Conservation (phyloP, 2,329 filamentous ascomycete genomes). For the Elsinoe australis region DNA sequence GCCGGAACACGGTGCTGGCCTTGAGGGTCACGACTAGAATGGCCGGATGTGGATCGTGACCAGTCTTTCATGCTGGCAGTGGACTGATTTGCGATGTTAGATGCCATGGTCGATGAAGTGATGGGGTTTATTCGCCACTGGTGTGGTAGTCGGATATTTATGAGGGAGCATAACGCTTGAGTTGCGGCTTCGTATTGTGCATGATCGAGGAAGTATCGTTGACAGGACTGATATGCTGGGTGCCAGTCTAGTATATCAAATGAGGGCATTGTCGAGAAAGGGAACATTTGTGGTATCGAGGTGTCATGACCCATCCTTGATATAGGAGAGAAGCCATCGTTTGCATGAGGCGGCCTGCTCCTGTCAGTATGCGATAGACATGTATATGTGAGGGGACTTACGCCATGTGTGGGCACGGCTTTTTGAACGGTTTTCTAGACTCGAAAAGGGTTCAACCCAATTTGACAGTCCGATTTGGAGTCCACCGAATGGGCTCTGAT, state of each 20-base stretch:
- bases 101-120: constrained; percentile 29
- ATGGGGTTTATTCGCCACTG: constrained; percentile 56
- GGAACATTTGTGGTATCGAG: constrained; percentile 9
- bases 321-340: constrained; percentile 10
- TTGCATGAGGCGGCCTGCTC: constrained; percentile 4
- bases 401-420: constrained; percentile 7
- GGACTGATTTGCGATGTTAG: constrained; percentile 21
- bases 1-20: constrained; percentile 16
- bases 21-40: constrained; percentile 31
- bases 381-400: neutral
- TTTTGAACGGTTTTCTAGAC: no score
- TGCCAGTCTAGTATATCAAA: constrained; percentile 91
- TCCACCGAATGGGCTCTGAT: no score
- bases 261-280: constrained; percentile 37
- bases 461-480: no score
- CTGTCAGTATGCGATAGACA: neutral
- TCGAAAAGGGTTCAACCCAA: no score
- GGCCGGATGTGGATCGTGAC: constrained; percentile 34
- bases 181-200: constrained; percentile 76
- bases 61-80: constrained; percentile 23
- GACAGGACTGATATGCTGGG: constrained; percentile 80
- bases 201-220: constrained; percentile 83
- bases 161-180: constrained; percentile 78
- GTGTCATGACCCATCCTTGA: constrained; percentile 5
- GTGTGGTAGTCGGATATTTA: constrained; percentile 87